Conservation (phyloP, 768 basidiomycete species). For the Macrolepiota albuminosa region DNA sequence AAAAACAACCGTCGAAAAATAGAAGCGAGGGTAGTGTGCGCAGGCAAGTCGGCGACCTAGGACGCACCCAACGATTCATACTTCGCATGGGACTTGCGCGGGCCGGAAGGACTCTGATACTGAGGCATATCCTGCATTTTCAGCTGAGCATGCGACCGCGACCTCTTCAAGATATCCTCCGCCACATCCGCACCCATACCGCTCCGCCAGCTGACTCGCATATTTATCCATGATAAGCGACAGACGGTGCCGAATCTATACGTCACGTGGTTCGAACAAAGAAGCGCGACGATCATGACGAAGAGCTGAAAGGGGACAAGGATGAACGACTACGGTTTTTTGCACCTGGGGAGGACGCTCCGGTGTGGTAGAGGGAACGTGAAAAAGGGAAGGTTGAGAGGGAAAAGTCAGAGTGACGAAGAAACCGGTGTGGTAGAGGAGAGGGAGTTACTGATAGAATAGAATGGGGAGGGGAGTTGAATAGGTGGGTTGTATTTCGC, state of each 20-base stretch:
- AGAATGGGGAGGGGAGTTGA: too few species aligned
- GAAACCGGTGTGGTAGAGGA: too few species aligned
- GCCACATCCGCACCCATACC: constrained; percentile 61
- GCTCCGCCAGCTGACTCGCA: constrained; percentile 65
- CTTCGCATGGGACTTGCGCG: constrained; percentile 16
- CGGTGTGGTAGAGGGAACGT: too few species aligned
- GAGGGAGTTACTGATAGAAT: too few species aligned
- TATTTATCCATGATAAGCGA: constrained; percentile 82
- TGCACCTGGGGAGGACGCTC: constrained; percentile 69
- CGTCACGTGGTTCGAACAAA: constrained; percentile 81
- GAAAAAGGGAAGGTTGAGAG: too few species aligned
- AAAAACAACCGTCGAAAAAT: background rate
- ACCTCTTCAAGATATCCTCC: constrained; percentile 45
- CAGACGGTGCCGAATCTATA: constrained; percentile 78
- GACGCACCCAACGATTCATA: constrained; percentile 18
- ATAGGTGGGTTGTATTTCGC: too few species aligned
- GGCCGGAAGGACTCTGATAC: constrained; percentile 11
- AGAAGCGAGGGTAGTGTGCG: background rate
- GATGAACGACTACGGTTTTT: constrained; percentile 59
- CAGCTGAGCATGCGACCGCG: constrained; percentile 39
- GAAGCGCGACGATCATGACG: constrained; percentile 57
- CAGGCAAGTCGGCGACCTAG: background rate
- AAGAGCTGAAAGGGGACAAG: constrained; percentile 63
- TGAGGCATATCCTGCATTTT: constrained; percentile 18
- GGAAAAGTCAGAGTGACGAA: too few species aligned